A percentile compares a stretch with the other conserved stretches of the same genome.
Evolutionary conservation across 305 asterid species (phyloP).

Genomic region (Solanum hybrid): DNA sequence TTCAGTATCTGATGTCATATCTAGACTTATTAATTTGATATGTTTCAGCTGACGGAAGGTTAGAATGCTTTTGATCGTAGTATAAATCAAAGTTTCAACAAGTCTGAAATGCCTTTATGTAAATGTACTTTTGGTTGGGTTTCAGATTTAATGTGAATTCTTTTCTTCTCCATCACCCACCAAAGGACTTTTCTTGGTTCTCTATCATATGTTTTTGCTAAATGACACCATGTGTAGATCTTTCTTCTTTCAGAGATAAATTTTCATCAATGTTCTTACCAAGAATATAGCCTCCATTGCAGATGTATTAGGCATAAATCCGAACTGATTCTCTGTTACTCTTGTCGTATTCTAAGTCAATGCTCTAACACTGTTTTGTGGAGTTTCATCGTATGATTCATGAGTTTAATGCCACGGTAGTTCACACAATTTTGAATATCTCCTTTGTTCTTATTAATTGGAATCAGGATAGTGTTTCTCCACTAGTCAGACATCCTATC

Average conservation of each 20-base stretch:
- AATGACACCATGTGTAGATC: background rate
- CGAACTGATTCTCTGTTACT: background rate
- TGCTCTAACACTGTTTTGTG: background rate
- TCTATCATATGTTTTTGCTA: background rate
- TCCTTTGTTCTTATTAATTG: background rate
- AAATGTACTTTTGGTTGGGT: background rate
- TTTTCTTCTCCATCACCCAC: background rate
- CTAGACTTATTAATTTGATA: background rate
- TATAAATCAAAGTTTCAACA: background rate
- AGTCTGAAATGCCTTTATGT: background rate
- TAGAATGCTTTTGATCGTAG: background rate
- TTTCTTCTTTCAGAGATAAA: background rate
- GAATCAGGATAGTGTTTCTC: background rate
- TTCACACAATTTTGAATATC: background rate
- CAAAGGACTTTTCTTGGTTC: background rate
- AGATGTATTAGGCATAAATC: background rate
- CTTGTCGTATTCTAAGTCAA: background rate
- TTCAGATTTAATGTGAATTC: background rate
- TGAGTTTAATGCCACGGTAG: background rate
- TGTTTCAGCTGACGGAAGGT: background rate
- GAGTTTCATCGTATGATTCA: background rate
- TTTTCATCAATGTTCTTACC: background rate
- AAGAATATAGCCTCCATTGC: background rate
- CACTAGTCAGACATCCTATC: background rate
- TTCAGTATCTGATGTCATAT: background rate